These are phyloP conservation scores for Agrocybe pediades DNA, from an alignment of 768 basidiomycete species.

Conservation along the genomic window DNA sequence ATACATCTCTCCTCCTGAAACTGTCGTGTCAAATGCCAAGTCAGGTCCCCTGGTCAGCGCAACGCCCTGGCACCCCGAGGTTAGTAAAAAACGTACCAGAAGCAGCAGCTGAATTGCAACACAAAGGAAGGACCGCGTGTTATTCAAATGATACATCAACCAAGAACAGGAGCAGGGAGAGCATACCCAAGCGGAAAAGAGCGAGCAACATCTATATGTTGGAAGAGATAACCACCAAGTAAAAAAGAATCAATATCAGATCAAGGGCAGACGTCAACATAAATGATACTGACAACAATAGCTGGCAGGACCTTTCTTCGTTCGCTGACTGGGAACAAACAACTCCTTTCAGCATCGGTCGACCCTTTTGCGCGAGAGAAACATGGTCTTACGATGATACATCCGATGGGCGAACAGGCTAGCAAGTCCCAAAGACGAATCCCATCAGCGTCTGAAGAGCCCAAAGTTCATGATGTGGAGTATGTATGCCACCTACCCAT, in stretches of 20 bases:
- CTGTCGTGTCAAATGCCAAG: neutral
- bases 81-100: slow-evolving; percentile 19
- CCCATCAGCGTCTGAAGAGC: neutral
- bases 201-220: neutral
- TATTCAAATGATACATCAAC: too few species aligned
- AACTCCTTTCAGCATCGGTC: neutral
- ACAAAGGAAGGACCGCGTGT: too few species aligned
- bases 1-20: slow-evolving; percentile 19
- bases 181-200: neutral
- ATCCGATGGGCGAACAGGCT: slow-evolving; percentile 41
- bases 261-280: too few species aligned
- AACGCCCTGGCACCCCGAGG: too few species aligned
- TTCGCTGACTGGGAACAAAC: slow-evolving; percentile 12
- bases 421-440: neutral
- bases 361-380: neutral
- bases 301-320: slow-evolving; percentile 11
- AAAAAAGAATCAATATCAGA: neutral
- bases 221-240: neutral
- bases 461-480: neutral
- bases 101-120: slow-evolving; percentile 26
- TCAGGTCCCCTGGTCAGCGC: neutral
- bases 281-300: neutral
- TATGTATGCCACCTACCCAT: slow-evolving; percentile 22
- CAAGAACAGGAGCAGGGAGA: too few species aligned
- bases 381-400: slow-evolving; percentile 27